Conservation (phyloP, 768 basidiomycete species). For the Amanita molliuscula region DNA sequence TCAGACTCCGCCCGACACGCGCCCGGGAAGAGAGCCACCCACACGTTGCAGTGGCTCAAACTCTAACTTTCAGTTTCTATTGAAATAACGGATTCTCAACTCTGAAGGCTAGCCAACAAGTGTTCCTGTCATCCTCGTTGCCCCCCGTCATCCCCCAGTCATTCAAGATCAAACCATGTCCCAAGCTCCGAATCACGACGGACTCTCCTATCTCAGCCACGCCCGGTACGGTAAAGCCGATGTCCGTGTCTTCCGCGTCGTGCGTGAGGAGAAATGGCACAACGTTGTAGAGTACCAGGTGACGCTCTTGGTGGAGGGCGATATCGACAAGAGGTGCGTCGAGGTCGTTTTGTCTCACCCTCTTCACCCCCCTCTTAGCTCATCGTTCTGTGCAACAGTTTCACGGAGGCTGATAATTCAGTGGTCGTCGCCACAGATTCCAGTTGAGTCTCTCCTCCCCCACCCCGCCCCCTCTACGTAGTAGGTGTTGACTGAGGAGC, state of each 20-base stretch:
- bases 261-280: constrained; percentile 58
- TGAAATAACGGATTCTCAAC: neutral
- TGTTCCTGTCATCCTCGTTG: neutral
- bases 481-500: too few species aligned
- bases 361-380: neutral
- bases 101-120: neutral
- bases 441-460: constrained; percentile 28
- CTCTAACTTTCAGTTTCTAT: neutral
- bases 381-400: constrained; percentile 31
- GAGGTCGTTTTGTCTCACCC: neutral
- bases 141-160: neutral
- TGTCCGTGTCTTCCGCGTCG: constrained; percentile 78
- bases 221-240: constrained; percentile 86
- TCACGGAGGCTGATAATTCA: constrained; percentile 82
- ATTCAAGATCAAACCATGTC: neutral
- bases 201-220: constrained; percentile 18
- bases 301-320: constrained; percentile 70
- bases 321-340: constrained; percentile 63
- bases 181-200: neutral
- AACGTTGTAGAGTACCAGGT: constrained; percentile 82
- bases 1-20: neutral
- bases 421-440: constrained; percentile 90
- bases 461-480: too few species aligned
- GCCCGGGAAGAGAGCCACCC: too few species aligned
- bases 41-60: neutral